phyloP scores from a whole-genome alignment of 139 green algal species.

The Chlorella sp. region DNA sequence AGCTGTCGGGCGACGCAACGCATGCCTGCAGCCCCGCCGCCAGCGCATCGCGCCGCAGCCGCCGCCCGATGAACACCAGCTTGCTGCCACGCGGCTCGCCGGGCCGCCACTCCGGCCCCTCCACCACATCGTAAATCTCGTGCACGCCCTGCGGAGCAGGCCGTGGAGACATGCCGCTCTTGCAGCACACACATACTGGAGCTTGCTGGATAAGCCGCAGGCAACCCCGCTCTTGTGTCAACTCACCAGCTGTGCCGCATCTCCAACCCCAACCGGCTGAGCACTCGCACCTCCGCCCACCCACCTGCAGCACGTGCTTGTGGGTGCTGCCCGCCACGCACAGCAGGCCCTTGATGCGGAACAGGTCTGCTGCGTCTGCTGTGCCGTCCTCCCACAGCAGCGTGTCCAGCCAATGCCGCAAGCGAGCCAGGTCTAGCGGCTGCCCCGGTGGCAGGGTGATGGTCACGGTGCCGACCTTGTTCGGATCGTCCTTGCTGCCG shows the following conservation, averaged over 20 bases:
- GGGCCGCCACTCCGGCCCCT: constrained; percentile 56
- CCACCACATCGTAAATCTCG: constrained; percentile 84
- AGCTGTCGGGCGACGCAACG: background rate
- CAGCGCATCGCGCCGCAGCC: constrained; percentile 45
- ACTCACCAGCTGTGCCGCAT: no score
- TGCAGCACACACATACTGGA: no score
- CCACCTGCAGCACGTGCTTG: constrained; percentile 42
- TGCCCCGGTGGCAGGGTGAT: constrained; percentile 12
- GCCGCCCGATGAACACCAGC: constrained; percentile 76
- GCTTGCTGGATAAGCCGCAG: no score
- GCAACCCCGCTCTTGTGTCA: no score
- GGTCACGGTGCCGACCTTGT: constrained; percentile 56
- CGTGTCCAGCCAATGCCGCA: constrained; percentile 67
- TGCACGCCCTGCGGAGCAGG: constrained; percentile 70
- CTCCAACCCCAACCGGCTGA: no score
- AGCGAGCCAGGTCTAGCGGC: constrained; percentile 47
- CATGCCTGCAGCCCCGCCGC: constrained; percentile 20
- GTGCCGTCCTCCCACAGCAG: constrained; percentile 70
- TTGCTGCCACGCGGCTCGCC: constrained; percentile 40
- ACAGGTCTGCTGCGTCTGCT: constrained; percentile 58
- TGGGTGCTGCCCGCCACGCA: constrained; percentile 52
- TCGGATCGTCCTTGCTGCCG: background rate
- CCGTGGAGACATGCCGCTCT: no score
- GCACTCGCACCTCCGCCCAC: background rate
- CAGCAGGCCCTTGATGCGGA: constrained; percentile 85